Conservation (phyloP, 805 yeast species). For the Ogataea henricii region DNA sequence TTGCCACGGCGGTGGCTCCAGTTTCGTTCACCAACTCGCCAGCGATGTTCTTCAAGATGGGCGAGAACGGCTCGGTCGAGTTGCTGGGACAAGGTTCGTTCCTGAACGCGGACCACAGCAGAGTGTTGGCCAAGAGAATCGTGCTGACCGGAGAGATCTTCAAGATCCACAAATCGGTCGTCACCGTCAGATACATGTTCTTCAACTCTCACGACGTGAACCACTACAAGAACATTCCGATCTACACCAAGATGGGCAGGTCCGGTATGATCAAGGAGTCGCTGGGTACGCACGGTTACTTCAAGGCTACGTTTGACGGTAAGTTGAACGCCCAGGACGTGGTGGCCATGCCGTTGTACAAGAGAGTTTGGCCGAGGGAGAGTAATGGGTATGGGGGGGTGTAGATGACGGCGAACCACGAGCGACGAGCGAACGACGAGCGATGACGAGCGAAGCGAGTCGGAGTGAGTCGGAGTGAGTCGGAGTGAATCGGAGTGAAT, state of each 20-base stretch:
- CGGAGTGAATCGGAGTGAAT: too few species aligned
- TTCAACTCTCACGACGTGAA: conserved; percentile 87
- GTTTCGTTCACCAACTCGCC: conserved; percentile 83
- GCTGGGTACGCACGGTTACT: conserved; percentile 97
- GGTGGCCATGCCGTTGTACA: conserved; percentile 90
- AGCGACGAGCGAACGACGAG: background rate
- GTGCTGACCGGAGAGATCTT: conserved; percentile 92
- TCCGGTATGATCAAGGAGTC: conserved; percentile 93
- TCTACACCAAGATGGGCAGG: conserved; percentile 91
- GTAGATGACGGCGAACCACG: too few species aligned
- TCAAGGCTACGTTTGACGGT: conserved; percentile 93
- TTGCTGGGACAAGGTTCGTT: conserved; percentile 90
- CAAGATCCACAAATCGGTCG: conserved; percentile 89
- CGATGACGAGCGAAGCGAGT: background rate
- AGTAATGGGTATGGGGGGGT: background rate
- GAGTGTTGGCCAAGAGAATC: conserved; percentile 85
- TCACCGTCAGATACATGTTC: conserved; percentile 96
- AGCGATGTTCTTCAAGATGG: conserved; percentile 73
- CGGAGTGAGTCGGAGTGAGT: too few species aligned
- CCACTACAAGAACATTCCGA: conserved; percentile 87
- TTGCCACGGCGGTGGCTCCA: conserved; percentile 90
- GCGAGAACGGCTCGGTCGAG: conserved; percentile 50
- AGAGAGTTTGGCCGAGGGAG: conserved; percentile 85
- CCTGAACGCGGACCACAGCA: conserved; percentile 78
- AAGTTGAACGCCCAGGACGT: conserved; percentile 89